Base-by-base conservation (phyloP, 164 flowering plant species). In the Cinnamomum chago region DNA sequence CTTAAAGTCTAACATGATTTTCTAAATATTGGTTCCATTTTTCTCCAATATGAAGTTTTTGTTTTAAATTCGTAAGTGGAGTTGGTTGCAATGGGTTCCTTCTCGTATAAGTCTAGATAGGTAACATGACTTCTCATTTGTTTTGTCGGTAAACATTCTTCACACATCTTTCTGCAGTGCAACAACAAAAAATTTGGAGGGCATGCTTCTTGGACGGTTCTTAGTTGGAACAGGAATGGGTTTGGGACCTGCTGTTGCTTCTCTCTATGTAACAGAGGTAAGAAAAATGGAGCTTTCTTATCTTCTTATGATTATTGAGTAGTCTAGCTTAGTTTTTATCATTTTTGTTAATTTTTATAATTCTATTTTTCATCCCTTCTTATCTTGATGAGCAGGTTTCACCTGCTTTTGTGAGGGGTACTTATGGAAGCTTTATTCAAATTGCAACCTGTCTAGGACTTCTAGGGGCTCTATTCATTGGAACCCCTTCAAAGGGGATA, bases 391-490 rank as follows among this genome's bases (percentile, higher is more conserved):
- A 65, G 67, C 75, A 83, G 83, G 83, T 83, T 70, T 83, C 85
- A 62, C 85, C 99, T 73, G 81, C 99, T 67, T 88, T 70, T 83
- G 94, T 96, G 75, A 88, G 99, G 82, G 99, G 98, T 72, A 96
- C 99, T 58, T 94, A 90, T 81, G 99, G 99, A 71, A 88, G 97
- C 83, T 91, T 92, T 78, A 89, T 90, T 79, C 99, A 96, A 79
- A 91, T 96, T 72, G 97, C 98, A 67, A 92, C 98, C 22, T 94
- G 99, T 79, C 88, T 96, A 72, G 99, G 99, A 73, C 86, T 96
- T 65, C 80, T 89, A 86, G 88, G 73, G 3, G 81, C 99, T 76
- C 83, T 96, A 2, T 77, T 94, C n/a, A 81, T 94, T 35, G 99
- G 99, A 79, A 88, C 91, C 78, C 98, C 97, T 27, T 89, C 83